Conservation (phyloP, 345 rosid genomes). For the Aurinia saxatilis region DNA sequence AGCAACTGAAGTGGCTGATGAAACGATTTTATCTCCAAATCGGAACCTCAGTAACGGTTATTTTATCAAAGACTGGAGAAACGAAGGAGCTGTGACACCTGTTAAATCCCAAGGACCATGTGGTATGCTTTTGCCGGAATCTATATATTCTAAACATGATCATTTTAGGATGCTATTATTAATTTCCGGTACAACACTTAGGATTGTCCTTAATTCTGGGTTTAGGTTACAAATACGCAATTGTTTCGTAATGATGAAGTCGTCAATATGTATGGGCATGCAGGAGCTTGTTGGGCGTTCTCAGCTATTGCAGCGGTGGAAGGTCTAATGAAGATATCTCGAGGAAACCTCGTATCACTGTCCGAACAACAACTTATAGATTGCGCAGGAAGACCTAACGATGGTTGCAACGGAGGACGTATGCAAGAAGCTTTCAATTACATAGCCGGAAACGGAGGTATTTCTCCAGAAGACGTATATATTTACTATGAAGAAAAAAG, state of each 20-base stretch:
- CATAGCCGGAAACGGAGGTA: constrained; percentile 34
- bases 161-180: neutral
- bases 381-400: constrained; percentile 26
- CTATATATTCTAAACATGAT: neutral
- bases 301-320: constrained; percentile 54
- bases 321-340: constrained; percentile 37
- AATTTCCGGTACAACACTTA: too few relatives aligned
- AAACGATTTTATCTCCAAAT: too few relatives aligned
- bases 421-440: constrained; percentile 38
- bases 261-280: constrained; percentile 25
- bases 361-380: constrained; percentile 60
- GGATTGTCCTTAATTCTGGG: too few relatives aligned
- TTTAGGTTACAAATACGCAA: too few relatives aligned
- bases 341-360: constrained; percentile 40
- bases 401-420: constrained; percentile 42
- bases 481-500: too few relatives aligned
- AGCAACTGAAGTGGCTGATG: too few relatives aligned
- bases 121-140: constrained; percentile 12
- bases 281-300: constrained; percentile 68
- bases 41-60: too few relatives aligned
- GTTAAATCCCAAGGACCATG: constrained; percentile 30
- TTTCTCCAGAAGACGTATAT: constrained; percentile 38
- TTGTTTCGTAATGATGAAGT: too few relatives aligned
- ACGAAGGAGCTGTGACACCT: constrained; percentile 26
- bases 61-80: too few relatives aligned